phyloP scores from a whole-genome alignment of 371 early-diverging fungal species.

The Choanephora cucurbitarum region DNA sequence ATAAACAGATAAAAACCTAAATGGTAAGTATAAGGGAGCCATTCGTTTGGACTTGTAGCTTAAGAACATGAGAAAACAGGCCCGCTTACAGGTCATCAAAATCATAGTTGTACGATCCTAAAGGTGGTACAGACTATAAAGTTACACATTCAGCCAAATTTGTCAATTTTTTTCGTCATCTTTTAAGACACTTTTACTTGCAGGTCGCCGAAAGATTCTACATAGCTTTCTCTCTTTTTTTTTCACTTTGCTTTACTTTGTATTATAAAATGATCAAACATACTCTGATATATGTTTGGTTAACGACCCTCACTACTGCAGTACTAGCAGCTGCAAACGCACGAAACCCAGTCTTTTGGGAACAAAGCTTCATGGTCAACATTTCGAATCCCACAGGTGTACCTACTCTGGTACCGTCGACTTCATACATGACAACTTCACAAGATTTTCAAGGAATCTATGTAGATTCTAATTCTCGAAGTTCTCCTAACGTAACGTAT shows the following conservation, averaged over 20 bases:
- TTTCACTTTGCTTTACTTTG: background rate
- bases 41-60: no score
- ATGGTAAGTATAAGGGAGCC: no score
- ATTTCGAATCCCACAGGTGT: background rate
- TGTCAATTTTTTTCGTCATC: no score
- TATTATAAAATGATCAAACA: background rate
- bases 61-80: no score
- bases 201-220: no score
- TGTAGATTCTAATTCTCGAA: conserved; percentile 1
- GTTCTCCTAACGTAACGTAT: conserved; percentile 17
- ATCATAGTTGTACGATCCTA: no score
- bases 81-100: no score
- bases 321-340: background rate
- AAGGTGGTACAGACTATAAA: no score
- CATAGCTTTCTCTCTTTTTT: no score
- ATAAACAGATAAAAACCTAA: no score
- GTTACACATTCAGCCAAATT: no score
- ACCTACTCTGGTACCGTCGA: conserved; percentile 7
- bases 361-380: conserved; percentile 14
- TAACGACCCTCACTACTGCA: background rate
- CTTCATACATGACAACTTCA: conserved; percentile 13
- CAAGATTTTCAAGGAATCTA: conserved; percentile 30
- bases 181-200: no score
- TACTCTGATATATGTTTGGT: background rate
- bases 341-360: conserved; percentile 14